Evolutionary conservation across 1,284 basidiomycete species (phyloP), one percentile per base, ranked within the genome.

Genomic region (Tausonia pullulans): DNA sequence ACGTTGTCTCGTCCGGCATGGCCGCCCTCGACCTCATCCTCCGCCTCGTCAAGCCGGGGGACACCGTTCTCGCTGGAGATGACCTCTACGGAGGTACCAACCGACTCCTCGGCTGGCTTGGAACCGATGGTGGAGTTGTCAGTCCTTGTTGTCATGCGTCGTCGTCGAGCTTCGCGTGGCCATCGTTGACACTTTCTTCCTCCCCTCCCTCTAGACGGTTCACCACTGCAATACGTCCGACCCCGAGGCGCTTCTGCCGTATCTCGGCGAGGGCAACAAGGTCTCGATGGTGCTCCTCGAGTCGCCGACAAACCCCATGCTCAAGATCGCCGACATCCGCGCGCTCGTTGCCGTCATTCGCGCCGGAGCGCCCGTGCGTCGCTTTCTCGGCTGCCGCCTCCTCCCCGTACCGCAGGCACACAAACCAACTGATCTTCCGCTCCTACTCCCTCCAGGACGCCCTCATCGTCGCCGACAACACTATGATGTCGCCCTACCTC

Each of bases 401-500:
- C 39, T 49, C 8, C 9, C 9, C 40, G 13, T 10, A 10, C 10
- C 44, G 10, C 57, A 58, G 39, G 8, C 57, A 9, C 7, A 44
- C 13, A 44, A 13, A 40, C 27, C 2, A 40, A n/a, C 39, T 10
- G 11, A 14, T 56, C 27, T 14, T 56, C 27, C 40, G 13, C 51
- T 54, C 50, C 13, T 6, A 6, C 49, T 7, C 27, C 27, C 11
- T 56, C 5, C 55, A 69, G 69, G 81, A 87, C 70, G 92, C 92
- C 0, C 74, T 95, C 70, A 79, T 97, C 67, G 90, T 97, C 44
- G 91, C 94, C 40, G 96, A 99, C 78, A 99, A 99, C 77, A 98
- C 96, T 68, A 98, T 98, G 96, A 97, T 98, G 94, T 97, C 93
- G 72, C 96, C 96, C 9, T 98, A 98, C 77, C 82, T 98, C 16